These are phyloP conservation scores for Nakazawaea ernobii DNA, from an alignment of 805 yeast species.

Conservation along the genomic window DNA sequence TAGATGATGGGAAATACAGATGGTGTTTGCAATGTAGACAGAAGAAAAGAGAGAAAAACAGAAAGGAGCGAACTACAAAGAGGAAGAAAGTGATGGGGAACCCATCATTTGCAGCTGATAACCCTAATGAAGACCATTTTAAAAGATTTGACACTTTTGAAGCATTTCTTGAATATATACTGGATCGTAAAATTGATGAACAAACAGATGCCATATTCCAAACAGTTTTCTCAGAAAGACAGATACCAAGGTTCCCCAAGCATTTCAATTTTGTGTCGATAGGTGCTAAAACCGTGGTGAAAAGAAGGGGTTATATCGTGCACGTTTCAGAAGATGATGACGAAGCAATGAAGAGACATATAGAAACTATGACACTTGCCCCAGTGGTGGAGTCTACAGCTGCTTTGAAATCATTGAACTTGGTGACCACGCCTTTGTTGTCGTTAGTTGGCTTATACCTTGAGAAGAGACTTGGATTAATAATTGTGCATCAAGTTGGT, in stretches of 20 bases:
- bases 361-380: neutral
- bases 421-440: constrained; percentile 6
- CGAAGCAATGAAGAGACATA: constrained; percentile 3
- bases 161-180: constrained; percentile 1
- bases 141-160: constrained; percentile 3
- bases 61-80: constrained; percentile 8
- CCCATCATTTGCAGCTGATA: constrained; percentile 2
- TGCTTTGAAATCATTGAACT: neutral
- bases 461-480: constrained; percentile 8
- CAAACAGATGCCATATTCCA: constrained; percentile 10
- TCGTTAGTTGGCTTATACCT: constrained; percentile 8
- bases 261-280: constrained; percentile 9
- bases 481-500: constrained; percentile 6
- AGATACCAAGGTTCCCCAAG: constrained; percentile 7
- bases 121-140: constrained; percentile 9
- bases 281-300: constrained; percentile 10
- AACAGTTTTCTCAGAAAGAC: constrained; percentile 3
- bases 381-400: constrained; percentile 3
- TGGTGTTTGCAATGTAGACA: constrained; percentile 11
- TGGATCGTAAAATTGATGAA: neutral
- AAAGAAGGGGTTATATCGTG: constrained; percentile 2
- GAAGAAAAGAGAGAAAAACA: constrained; percentile 10
- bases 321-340: constrained; percentile 10
- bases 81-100: neutral
- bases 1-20: constrained; percentile 9